Evolutionary conservation across 495 filamentous ascomycete species (phyloP), one percentile per base, ranked within the genome.

Genomic region (Podospora australis): DNA sequence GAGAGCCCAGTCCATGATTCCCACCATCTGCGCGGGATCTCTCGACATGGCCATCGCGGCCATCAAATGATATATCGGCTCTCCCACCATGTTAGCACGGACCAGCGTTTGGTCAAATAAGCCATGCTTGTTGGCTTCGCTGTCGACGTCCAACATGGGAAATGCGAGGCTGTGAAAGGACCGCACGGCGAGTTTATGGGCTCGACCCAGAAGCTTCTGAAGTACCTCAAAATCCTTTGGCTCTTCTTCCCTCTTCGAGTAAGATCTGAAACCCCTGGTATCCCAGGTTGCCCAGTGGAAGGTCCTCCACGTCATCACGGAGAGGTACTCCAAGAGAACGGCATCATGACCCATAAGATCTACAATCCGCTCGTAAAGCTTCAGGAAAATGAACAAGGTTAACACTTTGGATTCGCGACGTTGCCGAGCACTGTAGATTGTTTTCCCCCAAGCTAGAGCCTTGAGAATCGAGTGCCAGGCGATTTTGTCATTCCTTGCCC

Each of bases 1-100:
- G 3, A 71, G 23, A 35, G 71, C 59, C 71, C 71, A 74, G 30
- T 61, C 45, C 43, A 70, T 48, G 5, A 71, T 41, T 6, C 54
- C 50, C 20, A 64, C 57, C 69, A 72, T 70, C 24, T 53, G 59
- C 1, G 39, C 11, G 7, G 29, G 30, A 28, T 72, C 64, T 20
- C 60, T 65, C 20, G 69, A 56, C 22, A 56, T 60, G 1, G 53
- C 67, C 19, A 74, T 50, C 14, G 64, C 57, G 24, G 56, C 46
- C 64, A 74, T 71, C 41, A 70, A 74, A 8, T 50, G 35, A 32
- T 59, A 58, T 2, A 72, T 11, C 20, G 67, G 59, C 6, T 42
- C 46, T n/a, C 62, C 57, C 2, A 53, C 44, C 21, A 72, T 46
- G 13, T 54, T 44, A 32, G 62, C 56, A 16, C 57, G 39, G 1